Evolutionary conservation across 371 early-diverging fungal genomes (phyloP).

Genomic region (Conidiobolus incongruus): DNA sequence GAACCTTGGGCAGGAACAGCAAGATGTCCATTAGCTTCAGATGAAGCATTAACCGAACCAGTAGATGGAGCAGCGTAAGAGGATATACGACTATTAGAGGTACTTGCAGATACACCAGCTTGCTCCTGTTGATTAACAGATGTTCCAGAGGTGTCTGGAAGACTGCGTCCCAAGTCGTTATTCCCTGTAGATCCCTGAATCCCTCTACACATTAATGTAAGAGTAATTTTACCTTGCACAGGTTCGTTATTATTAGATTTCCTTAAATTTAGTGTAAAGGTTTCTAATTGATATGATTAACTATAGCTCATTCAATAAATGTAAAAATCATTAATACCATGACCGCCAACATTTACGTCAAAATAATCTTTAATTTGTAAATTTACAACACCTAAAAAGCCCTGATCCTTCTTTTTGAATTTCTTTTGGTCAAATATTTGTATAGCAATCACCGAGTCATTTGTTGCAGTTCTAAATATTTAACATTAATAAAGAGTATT

Average conservation of each 20-base stretch:
- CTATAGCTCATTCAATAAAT: background rate
- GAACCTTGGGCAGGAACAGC: conserved; percentile 3
- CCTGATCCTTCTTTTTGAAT: conserved; percentile 84
- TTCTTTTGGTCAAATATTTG: conserved; percentile 93
- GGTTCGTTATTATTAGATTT: conserved; percentile 54
- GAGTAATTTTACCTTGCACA: conserved; percentile 64
- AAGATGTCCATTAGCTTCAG: conserved; percentile 6
- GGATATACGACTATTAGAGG: background rate
- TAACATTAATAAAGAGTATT: background rate
- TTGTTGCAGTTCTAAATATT: conserved; percentile 30
- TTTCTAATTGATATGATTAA: conserved; percentile 25
- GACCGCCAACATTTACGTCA: conserved; percentile 41
- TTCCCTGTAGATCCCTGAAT: background rate
- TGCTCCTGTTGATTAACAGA: background rate
- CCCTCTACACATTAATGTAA: conserved; percentile 21
- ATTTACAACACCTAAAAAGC: conserved; percentile 84
- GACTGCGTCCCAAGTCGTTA: conserved; percentile 4
- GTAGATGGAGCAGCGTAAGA: conserved; percentile 5
- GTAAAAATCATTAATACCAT: conserved; percentile 24
- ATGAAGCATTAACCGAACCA: conserved; percentile 8
- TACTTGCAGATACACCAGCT: background rate
- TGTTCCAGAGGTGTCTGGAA: conserved; percentile 7
- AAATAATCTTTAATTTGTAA: conserved; percentile 58
- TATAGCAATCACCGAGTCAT: conserved; percentile 59
- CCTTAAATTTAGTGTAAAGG: conserved; percentile 64